Evolutionary conservation across 2,329 filamentous ascomycete genomes (phyloP), one percentile per base, ranked within the genome.

Genomic region (Xylariaceae sp.): DNA sequence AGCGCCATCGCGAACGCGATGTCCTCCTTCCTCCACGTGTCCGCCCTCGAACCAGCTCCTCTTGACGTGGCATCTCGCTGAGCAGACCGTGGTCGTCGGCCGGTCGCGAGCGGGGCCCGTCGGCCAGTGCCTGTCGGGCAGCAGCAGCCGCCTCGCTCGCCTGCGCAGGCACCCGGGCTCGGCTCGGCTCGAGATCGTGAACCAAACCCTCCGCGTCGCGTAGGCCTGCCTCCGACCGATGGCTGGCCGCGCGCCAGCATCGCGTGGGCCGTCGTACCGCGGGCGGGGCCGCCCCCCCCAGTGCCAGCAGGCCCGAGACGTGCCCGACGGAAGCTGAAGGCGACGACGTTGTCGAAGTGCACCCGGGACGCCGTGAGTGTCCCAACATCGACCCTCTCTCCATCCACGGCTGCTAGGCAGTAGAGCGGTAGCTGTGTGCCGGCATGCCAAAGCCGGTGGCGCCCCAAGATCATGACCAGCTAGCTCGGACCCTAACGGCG

Each of bases 271-370:
- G 29, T 67, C 60, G 19, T 59, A 64, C 31, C 57, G 39, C 1
- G 66, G 65, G 15, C 65, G 57, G 0, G 66, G 60, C 0, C 66
- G n/a, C n/a, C n/a, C n/a, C n/a, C n/a, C n/a, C n/a, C n/a, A n/a
- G n/a, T n/a, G n/a, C 66, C n/a, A 70, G 49, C 16, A 61, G 38
- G 0, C 67, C 67, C 1, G 58, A 60, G 29, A 69, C 67, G 35
- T 71, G 70, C 45, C 70, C n/a, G n/a, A n/a, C n/a, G 64, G 46
- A 72, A 70, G 39, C 59, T 64, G 45, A 65, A 71, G 2, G 65
- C 64, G 1, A 52, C 67, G 31, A 52, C 67, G 31, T 71, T 70
- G 43, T 59, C 57, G 33, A 69, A 70, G 39, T 72, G 68, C 36
- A 59, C 59, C 24, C n/a, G n/a, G n/a, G n/a, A n/a, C n/a, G n/a